These are phyloP conservation scores for Chondrus crispus DNA, from an alignment of 23 red algal genomes.

Conservation along the genomic window DNA sequence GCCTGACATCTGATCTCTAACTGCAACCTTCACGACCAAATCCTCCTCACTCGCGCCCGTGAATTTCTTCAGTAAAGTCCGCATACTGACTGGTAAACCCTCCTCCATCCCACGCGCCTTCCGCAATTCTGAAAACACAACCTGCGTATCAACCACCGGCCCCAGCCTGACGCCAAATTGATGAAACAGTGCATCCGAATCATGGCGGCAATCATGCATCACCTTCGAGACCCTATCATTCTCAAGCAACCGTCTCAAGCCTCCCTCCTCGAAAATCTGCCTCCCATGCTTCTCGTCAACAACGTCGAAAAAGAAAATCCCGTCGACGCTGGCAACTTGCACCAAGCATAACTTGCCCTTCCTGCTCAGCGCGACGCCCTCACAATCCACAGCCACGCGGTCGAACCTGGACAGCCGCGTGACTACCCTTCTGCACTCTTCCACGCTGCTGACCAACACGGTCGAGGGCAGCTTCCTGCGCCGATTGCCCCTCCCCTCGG, in stretches of 20 bases:
- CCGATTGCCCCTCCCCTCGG: too few relatives aligned
- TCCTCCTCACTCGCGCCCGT: slow-evolving; percentile 34
- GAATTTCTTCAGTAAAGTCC: slow-evolving; percentile 76
- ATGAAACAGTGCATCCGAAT: slow-evolving; percentile 75
- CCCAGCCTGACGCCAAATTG: slow-evolving; percentile 70
- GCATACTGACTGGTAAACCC: slow-evolving; percentile 65
- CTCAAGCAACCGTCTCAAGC: slow-evolving; percentile 38
- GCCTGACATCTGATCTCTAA: slow-evolving; percentile 51
- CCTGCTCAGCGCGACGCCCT: slow-evolving; percentile 69
- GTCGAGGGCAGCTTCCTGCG: neutral
- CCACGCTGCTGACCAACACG: slow-evolving; percentile 1
- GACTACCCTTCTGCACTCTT: slow-evolving; percentile 14
- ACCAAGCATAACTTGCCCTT: slow-evolving; percentile 73
- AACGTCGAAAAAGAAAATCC: slow-evolving; percentile 65
- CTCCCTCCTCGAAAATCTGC: slow-evolving; percentile 23
- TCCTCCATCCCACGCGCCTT: slow-evolving; percentile 27
- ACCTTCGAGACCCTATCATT: slow-evolving; percentile 47
- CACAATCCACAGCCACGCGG: slow-evolving; percentile 80
- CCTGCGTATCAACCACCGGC: slow-evolving; percentile 79
- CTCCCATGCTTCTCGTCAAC: neutral
- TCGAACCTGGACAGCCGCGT: slow-evolving; percentile 2
- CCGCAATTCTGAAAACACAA: slow-evolving; percentile 57
- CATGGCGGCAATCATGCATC: slow-evolving; percentile 84
- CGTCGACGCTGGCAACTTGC: slow-evolving; percentile 55
- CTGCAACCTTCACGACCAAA: slow-evolving; percentile 54